phyloP scores from a whole-genome alignment of 306 rosid genomes.

The Myrica gale region DNA sequence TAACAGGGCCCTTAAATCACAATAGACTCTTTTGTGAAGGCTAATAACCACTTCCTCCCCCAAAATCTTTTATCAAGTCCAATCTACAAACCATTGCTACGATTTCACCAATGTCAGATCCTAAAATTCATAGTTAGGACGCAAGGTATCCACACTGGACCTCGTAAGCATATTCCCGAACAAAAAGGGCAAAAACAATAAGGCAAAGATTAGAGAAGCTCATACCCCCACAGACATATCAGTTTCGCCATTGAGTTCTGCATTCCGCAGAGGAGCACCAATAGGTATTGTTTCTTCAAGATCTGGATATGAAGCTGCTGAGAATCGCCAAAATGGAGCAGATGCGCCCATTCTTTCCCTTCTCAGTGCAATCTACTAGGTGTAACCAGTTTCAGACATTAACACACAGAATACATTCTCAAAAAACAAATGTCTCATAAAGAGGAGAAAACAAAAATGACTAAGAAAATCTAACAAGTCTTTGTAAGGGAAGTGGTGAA shows the following conservation, averaged over 20 bases:
- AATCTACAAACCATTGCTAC: neutral
- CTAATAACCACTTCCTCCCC: neutral
- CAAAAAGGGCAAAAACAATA: neutral
- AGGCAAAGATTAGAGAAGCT: slow-evolving; percentile 21
- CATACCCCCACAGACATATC: slow-evolving; percentile 57
- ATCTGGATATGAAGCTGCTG: slow-evolving; percentile 93
- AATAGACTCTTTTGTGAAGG: neutral
- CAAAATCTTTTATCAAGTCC: neutral
- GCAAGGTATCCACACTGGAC: neutral
- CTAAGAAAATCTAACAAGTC: slow-evolving; percentile 14
- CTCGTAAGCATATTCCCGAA: neutral
- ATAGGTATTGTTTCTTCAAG: slow-evolving; percentile 52
- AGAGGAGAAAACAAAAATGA: slow-evolving; percentile 16
- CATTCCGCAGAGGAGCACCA: slow-evolving; percentile 46
- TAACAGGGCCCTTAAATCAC: neutral
- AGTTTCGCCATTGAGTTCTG: slow-evolving; percentile 28
- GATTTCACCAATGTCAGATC: neutral
- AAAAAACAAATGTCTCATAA: slow-evolving; percentile 18
- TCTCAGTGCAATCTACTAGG: slow-evolving; percentile 73
- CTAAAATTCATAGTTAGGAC: neutral
- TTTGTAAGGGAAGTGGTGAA: slow-evolving; percentile 26
- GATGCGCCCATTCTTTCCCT: slow-evolving; percentile 87
- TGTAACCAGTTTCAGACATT: slow-evolving; percentile 14
- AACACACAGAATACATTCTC: slow-evolving; percentile 17
- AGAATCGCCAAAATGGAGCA: slow-evolving; percentile 88